Conservation (phyloP, 106 monocot species). For the Dendrobium officinale region DNA sequence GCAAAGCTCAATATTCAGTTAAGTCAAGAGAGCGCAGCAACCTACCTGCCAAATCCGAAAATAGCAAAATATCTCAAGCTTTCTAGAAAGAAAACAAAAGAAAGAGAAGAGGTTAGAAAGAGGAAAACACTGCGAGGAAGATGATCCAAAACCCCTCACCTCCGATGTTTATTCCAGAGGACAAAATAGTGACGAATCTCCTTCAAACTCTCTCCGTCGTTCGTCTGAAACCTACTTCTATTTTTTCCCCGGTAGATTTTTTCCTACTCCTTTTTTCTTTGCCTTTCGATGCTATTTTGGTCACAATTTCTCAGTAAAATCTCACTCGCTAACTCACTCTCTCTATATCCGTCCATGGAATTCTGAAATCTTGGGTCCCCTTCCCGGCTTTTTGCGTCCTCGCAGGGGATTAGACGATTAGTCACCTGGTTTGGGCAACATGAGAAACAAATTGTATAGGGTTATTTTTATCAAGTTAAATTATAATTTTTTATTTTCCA, state of each 20-base stretch:
- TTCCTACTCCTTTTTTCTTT: not conserved
- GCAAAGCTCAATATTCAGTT: not conserved
- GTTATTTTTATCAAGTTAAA: not conserved
- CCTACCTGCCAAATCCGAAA: not conserved
- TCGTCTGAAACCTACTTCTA: not conserved
- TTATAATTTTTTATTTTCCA: not conserved
- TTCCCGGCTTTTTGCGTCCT: not conserved
- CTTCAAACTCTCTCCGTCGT: not conserved
- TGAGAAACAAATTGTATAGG: not conserved
- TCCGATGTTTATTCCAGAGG: not conserved
- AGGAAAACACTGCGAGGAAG: not conserved
- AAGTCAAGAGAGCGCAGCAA: not conserved
- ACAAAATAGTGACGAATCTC: not conserved
- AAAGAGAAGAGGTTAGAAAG: not conserved
- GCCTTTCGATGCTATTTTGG: not conserved
- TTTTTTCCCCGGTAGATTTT: not conserved
- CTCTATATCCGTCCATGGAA: not conserved
- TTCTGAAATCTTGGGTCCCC: not conserved
- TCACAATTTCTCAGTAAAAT: not conserved
- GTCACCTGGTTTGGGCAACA: not conserved
- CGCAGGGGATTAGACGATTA: not conserved
- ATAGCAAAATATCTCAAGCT: not conserved
- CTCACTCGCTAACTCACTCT: not conserved
- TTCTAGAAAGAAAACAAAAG: not conserved
- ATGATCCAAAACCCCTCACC: not conserved